phyloP scores from a whole-genome alignment of 1,284 basidiomycete species.

The Ganoderma lingzhi region DNA sequence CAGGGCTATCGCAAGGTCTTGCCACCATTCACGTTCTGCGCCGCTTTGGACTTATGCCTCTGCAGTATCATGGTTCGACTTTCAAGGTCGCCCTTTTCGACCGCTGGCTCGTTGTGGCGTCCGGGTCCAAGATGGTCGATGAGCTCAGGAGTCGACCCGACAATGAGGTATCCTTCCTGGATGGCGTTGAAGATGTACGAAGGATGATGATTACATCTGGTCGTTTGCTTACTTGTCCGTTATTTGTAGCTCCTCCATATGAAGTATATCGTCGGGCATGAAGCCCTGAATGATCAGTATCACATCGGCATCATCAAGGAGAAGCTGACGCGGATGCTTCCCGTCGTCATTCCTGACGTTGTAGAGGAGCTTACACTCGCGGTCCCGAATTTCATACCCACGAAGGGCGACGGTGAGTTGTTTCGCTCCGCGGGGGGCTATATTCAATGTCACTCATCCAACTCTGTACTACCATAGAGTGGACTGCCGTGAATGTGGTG shows the following conservation, averaged over 20 bases:
- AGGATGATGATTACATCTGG: background rate
- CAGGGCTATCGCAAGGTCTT: conserved; percentile 48
- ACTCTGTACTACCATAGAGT: conserved; percentile 26
- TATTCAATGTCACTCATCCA: background rate
- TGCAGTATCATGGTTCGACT: conserved; percentile 21
- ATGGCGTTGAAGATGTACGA: conserved; percentile 40
- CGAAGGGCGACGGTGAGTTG: conserved; percentile 30
- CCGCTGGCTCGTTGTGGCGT: conserved; percentile 42
- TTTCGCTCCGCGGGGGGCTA: background rate
- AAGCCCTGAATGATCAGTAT: conserved; percentile 35
- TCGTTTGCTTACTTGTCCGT: background rate
- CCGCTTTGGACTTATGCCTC: background rate
- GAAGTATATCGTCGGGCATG: conserved; percentile 36
- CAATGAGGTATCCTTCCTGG: conserved; percentile 39
- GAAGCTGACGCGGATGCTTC: conserved; percentile 37
- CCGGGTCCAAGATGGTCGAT: conserved; percentile 34
- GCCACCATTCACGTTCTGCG: background rate
- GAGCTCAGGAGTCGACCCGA: conserved; percentile 43
- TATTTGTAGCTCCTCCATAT: conserved; percentile 18
- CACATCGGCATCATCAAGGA: conserved; percentile 39
- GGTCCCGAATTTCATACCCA: conserved; percentile 32
- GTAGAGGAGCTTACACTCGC: conserved; percentile 38
- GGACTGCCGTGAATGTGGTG: conserved; percentile 28
- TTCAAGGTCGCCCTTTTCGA: conserved; percentile 48
- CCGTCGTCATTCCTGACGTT: conserved; percentile 35